Conservation (phyloP, 2,329 filamentous ascomycete species). For the Aspergillus amoenus region DNA sequence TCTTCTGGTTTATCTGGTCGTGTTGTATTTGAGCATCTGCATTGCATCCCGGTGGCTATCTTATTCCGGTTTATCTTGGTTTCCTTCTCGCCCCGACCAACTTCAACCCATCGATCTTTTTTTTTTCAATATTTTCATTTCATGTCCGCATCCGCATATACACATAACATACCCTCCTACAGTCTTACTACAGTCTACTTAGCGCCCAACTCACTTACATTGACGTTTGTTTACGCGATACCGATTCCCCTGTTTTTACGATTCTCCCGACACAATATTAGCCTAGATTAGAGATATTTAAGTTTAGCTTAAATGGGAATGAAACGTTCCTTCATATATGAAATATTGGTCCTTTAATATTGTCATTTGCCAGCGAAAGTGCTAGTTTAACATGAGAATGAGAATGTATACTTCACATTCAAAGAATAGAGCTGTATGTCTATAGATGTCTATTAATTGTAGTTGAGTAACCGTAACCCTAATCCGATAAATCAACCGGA, state of each 20-base stretch:
- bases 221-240: not conserved
- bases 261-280: not conserved
- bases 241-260: not conserved
- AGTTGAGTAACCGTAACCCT: not conserved
- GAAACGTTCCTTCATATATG: not conserved
- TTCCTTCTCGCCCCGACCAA: not conserved
- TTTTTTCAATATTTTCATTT: not conserved
- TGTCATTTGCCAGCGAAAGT: too few relatives aligned
- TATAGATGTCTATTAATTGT: not conserved
- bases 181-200: too few relatives aligned
- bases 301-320: not conserved
- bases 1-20: not conserved
- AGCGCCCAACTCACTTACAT: not conserved
- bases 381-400: too few relatives aligned
- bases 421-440: not conserved
- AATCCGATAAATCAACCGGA: conserved; percentile 3
- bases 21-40: conserved; percentile 1
- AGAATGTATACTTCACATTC: not conserved
- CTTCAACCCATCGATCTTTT: too few relatives aligned
- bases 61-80: not conserved
- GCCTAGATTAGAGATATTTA: not conserved
- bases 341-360: not conserved
- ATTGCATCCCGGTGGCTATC: not conserved
- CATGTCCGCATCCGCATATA: not conserved
- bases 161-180: not conserved